phyloP scores from a whole-genome alignment of 148 eudicot species.

The Agrostemma githago region DNA sequence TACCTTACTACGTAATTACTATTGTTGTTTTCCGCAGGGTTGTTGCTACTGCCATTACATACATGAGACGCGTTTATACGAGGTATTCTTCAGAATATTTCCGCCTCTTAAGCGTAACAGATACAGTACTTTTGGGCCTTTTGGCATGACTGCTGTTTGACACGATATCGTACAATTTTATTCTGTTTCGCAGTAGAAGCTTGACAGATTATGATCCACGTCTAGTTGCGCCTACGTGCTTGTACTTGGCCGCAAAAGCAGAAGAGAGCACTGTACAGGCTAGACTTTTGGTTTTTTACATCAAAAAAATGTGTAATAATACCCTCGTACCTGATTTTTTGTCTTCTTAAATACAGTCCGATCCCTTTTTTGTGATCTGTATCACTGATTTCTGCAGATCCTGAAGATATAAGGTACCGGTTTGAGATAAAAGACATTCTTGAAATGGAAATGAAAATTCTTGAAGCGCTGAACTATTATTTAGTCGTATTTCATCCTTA shows the following conservation, averaged over 20 bases:
- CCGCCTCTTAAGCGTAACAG: neutral
- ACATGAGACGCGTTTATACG: conserved; percentile 90
- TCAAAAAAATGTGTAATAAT: conserved; percentile 67
- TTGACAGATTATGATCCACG: conserved; percentile 94
- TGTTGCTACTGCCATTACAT: conserved; percentile 91
- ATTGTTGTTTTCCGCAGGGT: conserved; percentile 59
- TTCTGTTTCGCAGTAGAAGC: conserved; percentile 46
- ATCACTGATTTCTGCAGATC: conserved; percentile 43
- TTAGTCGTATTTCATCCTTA: conserved; percentile 95
- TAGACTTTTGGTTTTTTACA: conserved; percentile 84
- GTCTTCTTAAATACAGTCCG: too few relatives aligned
- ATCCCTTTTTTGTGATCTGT: conserved; percentile 16
- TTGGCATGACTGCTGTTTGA: neutral
- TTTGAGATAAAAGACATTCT: conserved; percentile 95
- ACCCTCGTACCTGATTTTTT: conserved; percentile 5
- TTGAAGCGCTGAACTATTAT: conserved; percentile 91
- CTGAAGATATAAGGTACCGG: conserved; percentile 63
- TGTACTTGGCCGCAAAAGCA: conserved; percentile 95
- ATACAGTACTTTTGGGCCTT: neutral
- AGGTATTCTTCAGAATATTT: conserved; percentile 36
- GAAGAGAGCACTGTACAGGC: conserved; percentile 99
- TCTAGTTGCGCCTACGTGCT: conserved; percentile 83
- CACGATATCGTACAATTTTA: neutral
- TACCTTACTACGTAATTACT: too few relatives aligned
- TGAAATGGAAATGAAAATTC: conserved; percentile 98